Evolutionary conservation across 208 protist species (phyloP).

Genomic region (Lotmaria passim): DNA sequence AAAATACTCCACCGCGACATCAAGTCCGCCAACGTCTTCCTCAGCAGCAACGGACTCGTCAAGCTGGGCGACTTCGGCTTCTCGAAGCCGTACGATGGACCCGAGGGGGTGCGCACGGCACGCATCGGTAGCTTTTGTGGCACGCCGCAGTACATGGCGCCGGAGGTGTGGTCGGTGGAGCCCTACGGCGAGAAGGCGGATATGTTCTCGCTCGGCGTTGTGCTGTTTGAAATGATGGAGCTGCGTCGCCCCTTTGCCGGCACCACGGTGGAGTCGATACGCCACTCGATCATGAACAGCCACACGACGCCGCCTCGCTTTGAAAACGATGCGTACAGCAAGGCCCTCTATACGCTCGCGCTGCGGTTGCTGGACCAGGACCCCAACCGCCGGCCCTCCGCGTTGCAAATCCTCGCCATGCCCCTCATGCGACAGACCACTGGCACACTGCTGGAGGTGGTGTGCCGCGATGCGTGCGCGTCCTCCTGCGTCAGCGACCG

Average conservation of each 20-base stretch:
- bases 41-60: slow-evolving; percentile 68
- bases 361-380: slow-evolving; percentile 44
- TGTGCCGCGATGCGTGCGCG: slow-evolving; percentile 56
- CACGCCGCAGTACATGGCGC: slow-evolving; percentile 90
- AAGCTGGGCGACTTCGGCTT: slow-evolving; percentile 90
- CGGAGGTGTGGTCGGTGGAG: slow-evolving; percentile 88
- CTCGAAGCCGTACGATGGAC: slow-evolving; percentile 43
- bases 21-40: slow-evolving; percentile 80
- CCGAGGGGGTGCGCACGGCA: slow-evolving; percentile 41
- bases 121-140: slow-evolving; percentile 61
- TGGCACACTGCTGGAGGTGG: slow-evolving; percentile 57
- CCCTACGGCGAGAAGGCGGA: slow-evolving; percentile 92
- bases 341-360: slow-evolving; percentile 53
- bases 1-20: slow-evolving; percentile 84
- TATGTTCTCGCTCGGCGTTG: slow-evolving; percentile 88
- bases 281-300: slow-evolving; percentile 47
- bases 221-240: slow-evolving; percentile 83
- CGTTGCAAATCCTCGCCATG: slow-evolving; percentile 47
- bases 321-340: slow-evolving; percentile 22
- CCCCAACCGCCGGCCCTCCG: slow-evolving; percentile 45
- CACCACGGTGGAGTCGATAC: slow-evolving; percentile 53
- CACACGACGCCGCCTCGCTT: slow-evolving; percentile 36
- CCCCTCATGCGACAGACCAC: slow-evolving; percentile 57
- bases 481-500: slow-evolving; percentile 39
- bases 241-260: slow-evolving; percentile 72